Base-by-base conservation (phyloP, 768 basidiomycete species). In the Dentipellis sp. region DNA sequence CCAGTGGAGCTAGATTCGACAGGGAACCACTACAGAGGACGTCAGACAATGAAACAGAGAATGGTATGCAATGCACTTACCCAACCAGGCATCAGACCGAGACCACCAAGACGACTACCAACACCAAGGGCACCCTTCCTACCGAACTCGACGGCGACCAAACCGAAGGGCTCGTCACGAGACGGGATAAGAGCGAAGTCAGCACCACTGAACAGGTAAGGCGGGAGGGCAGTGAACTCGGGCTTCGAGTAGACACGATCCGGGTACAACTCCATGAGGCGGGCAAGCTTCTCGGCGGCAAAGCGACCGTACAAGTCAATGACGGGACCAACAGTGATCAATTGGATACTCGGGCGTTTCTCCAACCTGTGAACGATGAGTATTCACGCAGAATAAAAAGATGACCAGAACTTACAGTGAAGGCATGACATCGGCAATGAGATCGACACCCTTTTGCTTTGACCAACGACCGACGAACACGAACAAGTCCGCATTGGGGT, bases 391-490 rank as follows among this genome's bases (percentile, higher is more conserved):
- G 49, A 42, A n/a, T 5, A 9, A n/a, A n/a, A 22, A 10, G 10
- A 50, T 29, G 36, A 50, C 3, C 6, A 40, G 50, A 11, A 79
- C 88, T 64, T 66, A 90, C 84, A 97, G 66, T 3, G 81, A 78
- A 21, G 93, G 94, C 89, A 97, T 90, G 59, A 97, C 85, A 70
- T 97, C 94, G 9, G 94, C 94, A 62, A 97, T 97, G 45, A 97
- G 75, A 72, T 97, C 94, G n/a, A 97, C 92, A 71, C 90, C 94
- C 71, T 97, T 97, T 70, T 97, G 94, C 70, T 95, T 97, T 5
- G 94, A 97, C 94, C 94, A 97, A 60, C 94, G 87, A 67, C 94
- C 94, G 60, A 97, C 94, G 70, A 97, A 95, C 59, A 97, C 94
- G 66, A 97, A 95, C 49, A 97, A 69, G 68, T 94, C 91, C 1